Base-by-base conservation (phyloP, 371 early-diverging fungal species). In the Dichotomocladium elegans region DNA sequence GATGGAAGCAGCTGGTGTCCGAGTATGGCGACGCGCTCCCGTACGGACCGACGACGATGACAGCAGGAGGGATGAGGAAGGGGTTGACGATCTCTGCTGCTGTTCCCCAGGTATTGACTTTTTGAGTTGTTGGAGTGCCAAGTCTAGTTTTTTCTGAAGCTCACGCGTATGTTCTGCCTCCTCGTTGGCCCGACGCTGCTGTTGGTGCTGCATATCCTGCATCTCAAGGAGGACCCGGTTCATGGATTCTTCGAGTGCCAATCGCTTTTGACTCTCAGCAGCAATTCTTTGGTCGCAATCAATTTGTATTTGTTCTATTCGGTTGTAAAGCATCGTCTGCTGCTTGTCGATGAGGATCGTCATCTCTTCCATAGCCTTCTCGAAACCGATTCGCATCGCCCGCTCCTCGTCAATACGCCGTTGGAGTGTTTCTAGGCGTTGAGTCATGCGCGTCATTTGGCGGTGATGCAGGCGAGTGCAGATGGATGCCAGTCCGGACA, bases 281-380 rank as follows among this genome's bases (percentile, higher is more conserved):
- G 63, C 60, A 47, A 68, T 61, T 15, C 64, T 67, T 19, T 44
- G 42, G 41, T 70, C 66, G 41, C 65, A 74, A 2, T 55, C 53
- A 22, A 66, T 58, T 21, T 68, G 54, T 60, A 74, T 60, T 29
- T 41, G 45, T 14, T 74, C 70, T 1, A 74, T 47, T 14, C 74
- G 68, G 44, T 74, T 64, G 27, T 65, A 55, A 3, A 74, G 46
- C 22, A 63, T 53, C 24, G 59, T 63, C 35, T 74, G 70, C 33
- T 74, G 74, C 28, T 74, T 60, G 33, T 74, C 70, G 43, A 74
- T 63, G 19, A 68, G 40, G 7, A 70, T 15, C 17, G 66, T 60
- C 74, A 74, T 74, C 14, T 74, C 68, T 46, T 74, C 74, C 68
- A 68, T 70, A 10, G 74, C 68, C 21, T 67, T 70, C 48, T 74